Evolutionary conservation across 331 rosid genomes (phyloP).

Genomic region (Malus hybrid): DNA sequence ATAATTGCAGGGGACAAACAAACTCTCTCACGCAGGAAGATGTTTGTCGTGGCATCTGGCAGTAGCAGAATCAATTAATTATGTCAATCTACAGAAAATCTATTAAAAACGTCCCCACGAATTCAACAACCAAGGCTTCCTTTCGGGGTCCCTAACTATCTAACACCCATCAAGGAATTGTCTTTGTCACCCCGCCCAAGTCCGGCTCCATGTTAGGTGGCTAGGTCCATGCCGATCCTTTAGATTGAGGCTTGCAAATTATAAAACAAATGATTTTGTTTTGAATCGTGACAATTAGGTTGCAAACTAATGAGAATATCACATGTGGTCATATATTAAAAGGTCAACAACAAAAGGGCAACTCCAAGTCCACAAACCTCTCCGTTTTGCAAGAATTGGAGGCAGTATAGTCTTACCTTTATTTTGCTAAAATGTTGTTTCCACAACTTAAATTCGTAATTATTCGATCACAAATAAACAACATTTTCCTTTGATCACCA

Average conservation of each 20-base stretch:
- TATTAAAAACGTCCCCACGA: constrained; percentile 5
- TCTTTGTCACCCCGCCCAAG: neutral
- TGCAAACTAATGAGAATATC: neutral
- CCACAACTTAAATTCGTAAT: accelerated
- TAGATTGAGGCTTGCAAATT: neutral
- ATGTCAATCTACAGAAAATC: neutral
- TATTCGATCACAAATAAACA: accelerated
- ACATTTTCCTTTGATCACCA: neutral
- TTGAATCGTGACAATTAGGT: neutral
- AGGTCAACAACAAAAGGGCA: no score
- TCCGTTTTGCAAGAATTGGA: no score
- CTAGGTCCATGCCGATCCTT: neutral
- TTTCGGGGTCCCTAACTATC: neutral
- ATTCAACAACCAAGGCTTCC: constrained; percentile 6
- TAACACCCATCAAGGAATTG: no score
- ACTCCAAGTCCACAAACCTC: neutral
- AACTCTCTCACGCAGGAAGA: neutral
- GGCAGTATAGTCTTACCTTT: accelerated
- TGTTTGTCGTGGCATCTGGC: neutral
- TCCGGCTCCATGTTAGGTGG: neutral
- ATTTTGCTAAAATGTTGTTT: no score
- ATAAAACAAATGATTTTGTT: neutral
- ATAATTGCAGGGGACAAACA: neutral
- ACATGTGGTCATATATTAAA: no score
- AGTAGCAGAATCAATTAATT: no score